Evolutionary conservation across 2,329 filamentous ascomycete species (phyloP).

Genomic region (Venturia aucupariae): DNA sequence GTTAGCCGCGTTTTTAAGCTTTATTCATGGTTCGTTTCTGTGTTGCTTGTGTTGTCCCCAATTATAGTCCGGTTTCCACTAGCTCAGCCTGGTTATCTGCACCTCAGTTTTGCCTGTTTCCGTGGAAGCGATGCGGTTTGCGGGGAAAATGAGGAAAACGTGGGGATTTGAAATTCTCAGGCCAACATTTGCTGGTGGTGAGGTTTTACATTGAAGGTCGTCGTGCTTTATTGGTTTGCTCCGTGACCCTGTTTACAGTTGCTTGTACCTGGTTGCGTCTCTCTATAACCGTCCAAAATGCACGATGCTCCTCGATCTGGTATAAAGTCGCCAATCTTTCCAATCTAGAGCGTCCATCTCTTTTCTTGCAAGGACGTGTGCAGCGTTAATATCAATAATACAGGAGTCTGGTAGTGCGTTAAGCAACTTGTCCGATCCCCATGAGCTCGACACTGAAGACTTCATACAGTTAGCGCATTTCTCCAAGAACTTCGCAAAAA

Average conservation of each 20-base stretch:
- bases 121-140: neutral
- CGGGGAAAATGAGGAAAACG: neutral
- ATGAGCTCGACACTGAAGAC: constrained; percentile 87
- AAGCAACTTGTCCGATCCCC: constrained; percentile 63
- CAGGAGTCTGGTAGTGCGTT: neutral
- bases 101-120: neutral
- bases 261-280: neutral
- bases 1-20: neutral
- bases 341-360: neutral
- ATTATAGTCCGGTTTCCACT: neutral
- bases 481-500: neutral
- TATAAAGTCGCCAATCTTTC: neutral
- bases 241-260: neutral
- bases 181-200: neutral
- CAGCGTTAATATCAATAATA: neutral
- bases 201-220: neutral
- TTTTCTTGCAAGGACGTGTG: neutral
- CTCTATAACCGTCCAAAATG: neutral
- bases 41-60: neutral
- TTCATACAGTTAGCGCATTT: neutral
- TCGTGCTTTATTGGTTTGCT: neutral
- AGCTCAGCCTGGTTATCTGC: neutral
- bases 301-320: neutral
- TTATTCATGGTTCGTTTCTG: neutral
- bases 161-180: neutral